phyloP scores from a whole-genome alignment of 345 rosid species.

The Capsella bursapastoris region DNA sequence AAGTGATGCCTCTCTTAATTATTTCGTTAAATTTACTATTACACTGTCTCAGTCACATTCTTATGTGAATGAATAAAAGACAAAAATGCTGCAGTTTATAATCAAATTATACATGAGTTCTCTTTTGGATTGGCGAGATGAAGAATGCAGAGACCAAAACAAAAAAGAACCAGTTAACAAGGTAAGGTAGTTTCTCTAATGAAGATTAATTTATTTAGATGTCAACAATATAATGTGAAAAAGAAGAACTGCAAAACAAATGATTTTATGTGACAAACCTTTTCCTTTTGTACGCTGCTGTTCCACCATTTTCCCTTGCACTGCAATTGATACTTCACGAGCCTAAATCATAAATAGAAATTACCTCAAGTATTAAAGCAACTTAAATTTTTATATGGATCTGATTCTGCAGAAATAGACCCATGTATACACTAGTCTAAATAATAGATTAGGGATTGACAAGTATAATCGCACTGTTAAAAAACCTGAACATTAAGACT shows the following conservation, averaged over 20 bases:
- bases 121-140: neutral
- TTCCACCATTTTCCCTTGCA: constrained; percentile 90
- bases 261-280: constrained; percentile 54
- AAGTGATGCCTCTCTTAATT: neutral
- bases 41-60: constrained; percentile 6
- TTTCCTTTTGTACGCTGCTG: constrained; percentile 91
- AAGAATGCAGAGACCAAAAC: constrained; percentile 13
- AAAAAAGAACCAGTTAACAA: constrained; percentile 10
- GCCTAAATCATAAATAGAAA: constrained; percentile 57
- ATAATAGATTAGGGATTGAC: constrained; percentile 16
- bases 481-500: neutral
- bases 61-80: neutral
- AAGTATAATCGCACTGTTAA: constrained; percentile 21
- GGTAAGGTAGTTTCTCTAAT: constrained; percentile 2
- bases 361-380: constrained; percentile 26
- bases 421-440: neutral
- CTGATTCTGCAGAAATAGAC: constrained; percentile 17
- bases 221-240: neutral
- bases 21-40: constrained; percentile 1
- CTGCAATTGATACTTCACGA: constrained; percentile 89
- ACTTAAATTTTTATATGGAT: constrained; percentile 12
- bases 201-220: constrained; percentile 2
- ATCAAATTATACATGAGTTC: constrained; percentile 6
- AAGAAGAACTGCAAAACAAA: neutral
- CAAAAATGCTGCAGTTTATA: neutral